phyloP scores from a whole-genome alignment of 2,329 filamentous ascomycete species.

The Elsinoe batatas region DNA sequence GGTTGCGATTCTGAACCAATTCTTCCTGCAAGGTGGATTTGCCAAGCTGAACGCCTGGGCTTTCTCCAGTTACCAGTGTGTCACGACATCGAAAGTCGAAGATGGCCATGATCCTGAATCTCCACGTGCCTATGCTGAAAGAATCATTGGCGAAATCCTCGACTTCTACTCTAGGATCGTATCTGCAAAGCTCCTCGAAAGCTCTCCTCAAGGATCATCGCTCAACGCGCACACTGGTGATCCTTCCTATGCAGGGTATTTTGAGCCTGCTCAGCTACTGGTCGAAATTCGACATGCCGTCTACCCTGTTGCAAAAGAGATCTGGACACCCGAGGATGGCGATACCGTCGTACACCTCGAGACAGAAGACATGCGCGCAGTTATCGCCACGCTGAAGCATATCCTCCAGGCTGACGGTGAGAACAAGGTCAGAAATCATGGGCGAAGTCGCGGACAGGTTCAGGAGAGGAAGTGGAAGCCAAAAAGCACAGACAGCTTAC shows the following conservation, averaged over 20 bases:
- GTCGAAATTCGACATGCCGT: constrained; percentile 77
- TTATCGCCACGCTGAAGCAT: constrained; percentile 74
- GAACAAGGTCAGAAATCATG: constrained; percentile 51
- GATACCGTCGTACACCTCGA: constrained; percentile 70
- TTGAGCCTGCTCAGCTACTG: constrained; percentile 64
- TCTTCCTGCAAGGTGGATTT: constrained; percentile 73
- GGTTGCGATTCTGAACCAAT: constrained; percentile 73
- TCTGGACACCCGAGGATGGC: constrained; percentile 63
- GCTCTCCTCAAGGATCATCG: constrained; percentile 57
- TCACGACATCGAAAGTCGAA: constrained; percentile 12
- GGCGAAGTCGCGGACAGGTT: constrained; percentile 37
- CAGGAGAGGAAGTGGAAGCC: constrained; percentile 44
- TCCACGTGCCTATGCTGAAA: constrained; percentile 11
- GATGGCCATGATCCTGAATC: constrained; percentile 17
- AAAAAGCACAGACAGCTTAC: constrained; percentile 34
- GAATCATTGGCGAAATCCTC: constrained; percentile 46
- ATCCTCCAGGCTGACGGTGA: constrained; percentile 73
- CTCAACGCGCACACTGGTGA: constrained; percentile 45
- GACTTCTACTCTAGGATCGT: constrained; percentile 69
- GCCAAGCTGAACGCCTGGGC: constrained; percentile 52
- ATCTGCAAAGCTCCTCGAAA: constrained; percentile 68
- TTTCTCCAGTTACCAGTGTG: constrained; percentile 20
- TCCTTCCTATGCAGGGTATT: constrained; percentile 45
- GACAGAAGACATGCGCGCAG: constrained; percentile 62
- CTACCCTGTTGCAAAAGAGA: constrained; percentile 60